Evolutionary conservation across 1,139 yeast genomes (phyloP).

Genomic region (Hemisphaericaspora xylanilytica): DNA sequence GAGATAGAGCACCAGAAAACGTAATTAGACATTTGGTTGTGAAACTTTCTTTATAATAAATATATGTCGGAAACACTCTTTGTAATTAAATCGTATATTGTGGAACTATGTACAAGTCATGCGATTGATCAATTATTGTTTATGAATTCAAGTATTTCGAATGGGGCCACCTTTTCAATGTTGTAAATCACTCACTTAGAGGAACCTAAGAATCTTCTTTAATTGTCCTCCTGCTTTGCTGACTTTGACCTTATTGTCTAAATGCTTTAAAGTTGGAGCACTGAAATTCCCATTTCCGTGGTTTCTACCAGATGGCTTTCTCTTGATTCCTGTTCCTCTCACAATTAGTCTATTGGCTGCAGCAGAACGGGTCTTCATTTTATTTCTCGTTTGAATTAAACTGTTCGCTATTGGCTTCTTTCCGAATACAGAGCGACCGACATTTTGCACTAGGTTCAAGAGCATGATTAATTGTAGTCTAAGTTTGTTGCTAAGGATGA

Average conservation of each 20-base stretch:
- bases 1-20: constrained; percentile 29
- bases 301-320: constrained; percentile 82
- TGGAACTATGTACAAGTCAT: constrained; percentile 8
- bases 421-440: constrained; percentile 18
- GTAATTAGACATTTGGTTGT: not conserved
- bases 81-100: constrained; percentile 1
- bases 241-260: constrained; percentile 64
- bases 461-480: constrained; percentile 10
- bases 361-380: constrained; percentile 66
- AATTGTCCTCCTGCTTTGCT: constrained; percentile 50
- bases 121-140: not conserved
- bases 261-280: constrained; percentile 55
- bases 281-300: constrained; percentile 95
- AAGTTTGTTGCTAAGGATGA: not conserved
- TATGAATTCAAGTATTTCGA: not conserved
- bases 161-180: too few relatives aligned
- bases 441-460: constrained; percentile 16
- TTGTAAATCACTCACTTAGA: not conserved
- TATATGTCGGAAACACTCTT: not conserved
- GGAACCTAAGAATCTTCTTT: constrained; percentile 38
- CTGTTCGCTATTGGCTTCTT: constrained; percentile 20
- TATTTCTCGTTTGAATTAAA: constrained; percentile 45
- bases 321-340: constrained; percentile 49
- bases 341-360: constrained; percentile 84
- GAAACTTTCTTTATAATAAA: not conserved